These are phyloP conservation scores for Euphorbia celastroides DNA, from an alignment of 441 rosid genomes.

Conservation along the genomic window DNA sequence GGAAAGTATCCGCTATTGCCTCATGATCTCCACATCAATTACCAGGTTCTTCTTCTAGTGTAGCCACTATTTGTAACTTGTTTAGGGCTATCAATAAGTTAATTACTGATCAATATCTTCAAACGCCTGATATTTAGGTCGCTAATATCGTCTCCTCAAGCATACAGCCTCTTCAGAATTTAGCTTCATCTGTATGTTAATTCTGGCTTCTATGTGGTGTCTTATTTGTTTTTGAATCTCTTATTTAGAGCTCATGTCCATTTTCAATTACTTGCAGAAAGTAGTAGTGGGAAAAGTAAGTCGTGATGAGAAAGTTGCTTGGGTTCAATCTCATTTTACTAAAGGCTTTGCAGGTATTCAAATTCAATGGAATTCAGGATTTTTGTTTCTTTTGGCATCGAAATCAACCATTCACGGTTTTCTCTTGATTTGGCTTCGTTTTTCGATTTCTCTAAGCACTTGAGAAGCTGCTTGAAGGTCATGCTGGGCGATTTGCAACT, in stretches of 20 bases:
- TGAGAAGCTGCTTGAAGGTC: background rate
- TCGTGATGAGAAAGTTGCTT: conserved; percentile 38
- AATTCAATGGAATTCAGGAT: no score
- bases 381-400: background rate
- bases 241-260: no score
- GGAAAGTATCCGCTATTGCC: conserved; percentile 83
- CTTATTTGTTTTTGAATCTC: background rate
- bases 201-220: conserved; percentile 7
- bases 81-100: background rate
- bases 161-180: conserved; percentile 78
- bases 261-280: conserved; percentile 24
- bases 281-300: conserved; percentile 47
- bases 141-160: conserved; percentile 63
- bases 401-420: background rate
- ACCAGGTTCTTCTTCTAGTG: conserved; percentile 48
- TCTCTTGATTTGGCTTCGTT: conserved; percentile 26
- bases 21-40: conserved; percentile 49
- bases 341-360: conserved; percentile 76
- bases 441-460: background rate
- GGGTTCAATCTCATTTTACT: conserved; percentile 46
- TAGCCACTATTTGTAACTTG: no score
- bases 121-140: conserved; percentile 31
- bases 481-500: conserved; percentile 63
- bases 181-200: conserved; percentile 39
- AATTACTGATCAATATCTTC: background rate